Conservation (phyloP, 306 rosid species). For the Trifolium pratense region DNA sequence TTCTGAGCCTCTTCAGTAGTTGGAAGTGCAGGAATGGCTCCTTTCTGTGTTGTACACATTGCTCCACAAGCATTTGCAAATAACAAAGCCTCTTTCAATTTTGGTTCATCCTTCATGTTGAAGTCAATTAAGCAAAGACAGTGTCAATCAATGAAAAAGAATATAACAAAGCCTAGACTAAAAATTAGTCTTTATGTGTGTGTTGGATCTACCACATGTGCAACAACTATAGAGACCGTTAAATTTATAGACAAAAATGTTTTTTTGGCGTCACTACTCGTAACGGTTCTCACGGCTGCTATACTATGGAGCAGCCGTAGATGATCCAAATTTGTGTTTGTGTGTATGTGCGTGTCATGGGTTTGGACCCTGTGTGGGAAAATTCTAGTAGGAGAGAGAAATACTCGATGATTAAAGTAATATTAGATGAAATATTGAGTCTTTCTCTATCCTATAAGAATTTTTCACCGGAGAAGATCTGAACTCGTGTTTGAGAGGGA, state of each 20-base stretch:
- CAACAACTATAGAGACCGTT: not conserved
- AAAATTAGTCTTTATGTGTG: not conserved
- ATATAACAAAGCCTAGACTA: constrained; percentile 7
- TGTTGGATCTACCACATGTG: not conserved
- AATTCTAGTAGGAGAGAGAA: not conserved
- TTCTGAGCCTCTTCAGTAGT: constrained; percentile 42
- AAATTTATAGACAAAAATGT: not conserved
- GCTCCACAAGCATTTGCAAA: constrained; percentile 78
- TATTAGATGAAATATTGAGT: too few relatives aligned
- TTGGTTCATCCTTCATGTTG: constrained; percentile 53
- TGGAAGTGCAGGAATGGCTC: constrained; percentile 83
- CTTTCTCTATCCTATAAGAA: too few relatives aligned
- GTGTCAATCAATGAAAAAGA: not conserved
- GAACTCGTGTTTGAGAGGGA: not conserved
- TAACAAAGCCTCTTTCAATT: constrained; percentile 59
- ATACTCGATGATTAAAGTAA: not conserved
- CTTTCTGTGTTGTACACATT: constrained; percentile 63
- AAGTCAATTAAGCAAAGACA: not conserved
- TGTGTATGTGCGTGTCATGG: not conserved
- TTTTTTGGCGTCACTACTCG: not conserved
- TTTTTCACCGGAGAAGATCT: not conserved
- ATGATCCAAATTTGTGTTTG: not conserved
- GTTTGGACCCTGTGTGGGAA: not conserved
- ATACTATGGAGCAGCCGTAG: not conserved
- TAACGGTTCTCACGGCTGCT: not conserved